These are phyloP conservation scores for Fraxinus velutina DNA, from an alignment of 305 asterid species.

Conservation along the genomic window DNA sequence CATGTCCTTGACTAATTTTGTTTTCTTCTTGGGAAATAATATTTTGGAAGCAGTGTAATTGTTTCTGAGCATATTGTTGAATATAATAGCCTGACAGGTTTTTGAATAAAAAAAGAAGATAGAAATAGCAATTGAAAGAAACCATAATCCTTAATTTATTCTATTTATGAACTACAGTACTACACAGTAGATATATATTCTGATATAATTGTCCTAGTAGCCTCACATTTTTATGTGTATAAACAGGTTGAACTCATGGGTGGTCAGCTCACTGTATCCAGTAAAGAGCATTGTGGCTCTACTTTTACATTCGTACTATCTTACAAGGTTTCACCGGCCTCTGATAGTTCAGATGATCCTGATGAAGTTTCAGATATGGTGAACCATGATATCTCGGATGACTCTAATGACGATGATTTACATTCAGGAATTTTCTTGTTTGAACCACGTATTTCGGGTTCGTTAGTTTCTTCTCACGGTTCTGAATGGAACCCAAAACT, in stretches of 20 bases:
- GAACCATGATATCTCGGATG: conserved; percentile 41
- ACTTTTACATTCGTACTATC: conserved; percentile 79
- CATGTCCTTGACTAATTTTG: neutral
- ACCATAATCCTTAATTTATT: neutral
- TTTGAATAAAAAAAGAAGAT: neutral
- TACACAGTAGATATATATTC: neutral
- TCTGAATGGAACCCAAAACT: conserved; percentile 41
- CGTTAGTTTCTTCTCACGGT: conserved; percentile 51
- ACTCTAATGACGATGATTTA: conserved; percentile 56
- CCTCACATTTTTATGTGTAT: conserved; percentile 9
- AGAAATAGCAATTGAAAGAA: neutral
- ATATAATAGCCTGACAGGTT: neutral
- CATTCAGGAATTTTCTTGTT: conserved; percentile 62
- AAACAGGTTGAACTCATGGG: conserved; percentile 96
- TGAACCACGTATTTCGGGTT: conserved; percentile 69
- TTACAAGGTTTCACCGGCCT: conserved; percentile 53
- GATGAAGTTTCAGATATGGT: conserved; percentile 64
- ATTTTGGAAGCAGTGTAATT: neutral
- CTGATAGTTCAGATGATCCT: conserved; percentile 62
- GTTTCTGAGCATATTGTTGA: neutral
- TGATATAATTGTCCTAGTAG: neutral
- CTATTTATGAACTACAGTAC: neutral
- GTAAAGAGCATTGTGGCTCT: conserved; percentile 70
- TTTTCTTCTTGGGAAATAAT: neutral
- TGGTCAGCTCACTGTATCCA: conserved; percentile 70